Percentiles rank a stretch among this genome's conserved stretches.
Conservation (phyloP, 106 monocot genomes). For the Alisma plantagoaquatica region DNA sequence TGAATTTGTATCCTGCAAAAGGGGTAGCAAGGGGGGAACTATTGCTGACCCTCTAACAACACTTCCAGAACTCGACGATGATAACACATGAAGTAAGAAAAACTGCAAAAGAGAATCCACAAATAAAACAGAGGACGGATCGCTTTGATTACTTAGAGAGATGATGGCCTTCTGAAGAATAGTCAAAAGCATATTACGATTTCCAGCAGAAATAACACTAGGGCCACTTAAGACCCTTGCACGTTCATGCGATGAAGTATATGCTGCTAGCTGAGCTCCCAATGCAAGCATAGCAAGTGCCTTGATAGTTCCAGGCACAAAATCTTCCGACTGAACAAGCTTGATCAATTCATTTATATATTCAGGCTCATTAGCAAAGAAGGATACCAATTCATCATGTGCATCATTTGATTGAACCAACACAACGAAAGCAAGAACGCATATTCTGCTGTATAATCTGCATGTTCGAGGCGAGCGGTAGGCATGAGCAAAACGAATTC, state of each 20-base stretch:
- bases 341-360: constrained; percentile 89
- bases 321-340: constrained; percentile 84
- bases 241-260: constrained; percentile 93
- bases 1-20: constrained; percentile 63
- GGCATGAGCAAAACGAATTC: constrained; percentile 92
- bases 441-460: constrained; percentile 72
- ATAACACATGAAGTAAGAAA: constrained; percentile 86
- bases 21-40: constrained; percentile 78
- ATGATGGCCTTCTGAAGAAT: constrained; percentile 89
- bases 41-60: constrained; percentile 75
- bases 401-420: constrained; percentile 96
- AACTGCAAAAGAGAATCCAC: constrained; percentile 96
- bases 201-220: constrained; percentile 89
- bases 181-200: constrained; percentile 79
- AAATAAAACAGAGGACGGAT: constrained; percentile 78
- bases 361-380: constrained; percentile 98
- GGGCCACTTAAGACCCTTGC: constrained; percentile 86
- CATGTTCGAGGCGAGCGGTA: constrained; percentile 57
- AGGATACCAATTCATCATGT: constrained; percentile 84
- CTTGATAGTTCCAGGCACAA: constrained; percentile 65
- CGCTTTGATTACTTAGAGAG: constrained; percentile 60
- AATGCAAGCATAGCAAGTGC: constrained; percentile 92
- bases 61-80: constrained; percentile 93
- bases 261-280: constrained; percentile 91
- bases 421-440: constrained; percentile 88